Conservation (phyloP, 2,329 filamentous ascomycete species). For the Pseudogymnoascus sp. region DNA sequence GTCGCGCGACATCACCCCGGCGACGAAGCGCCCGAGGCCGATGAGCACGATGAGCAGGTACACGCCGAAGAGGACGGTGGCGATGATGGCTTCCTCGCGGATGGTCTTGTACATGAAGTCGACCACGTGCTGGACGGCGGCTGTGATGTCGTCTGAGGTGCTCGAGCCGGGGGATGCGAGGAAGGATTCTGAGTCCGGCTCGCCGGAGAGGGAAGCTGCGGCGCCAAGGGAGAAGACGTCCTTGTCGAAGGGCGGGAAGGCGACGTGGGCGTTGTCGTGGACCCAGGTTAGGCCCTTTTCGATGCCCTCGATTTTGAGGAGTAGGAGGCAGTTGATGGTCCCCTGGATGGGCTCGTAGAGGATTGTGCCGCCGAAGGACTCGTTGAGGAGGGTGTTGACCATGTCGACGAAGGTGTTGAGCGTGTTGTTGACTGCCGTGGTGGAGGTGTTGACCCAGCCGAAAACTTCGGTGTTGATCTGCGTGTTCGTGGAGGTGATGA, state of each 20-base stretch:
- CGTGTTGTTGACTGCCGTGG: constrained; percentile 73
- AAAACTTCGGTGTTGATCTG: constrained; percentile 80
- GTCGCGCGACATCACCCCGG: constrained; percentile 50
- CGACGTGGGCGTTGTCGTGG: constrained; percentile 73
- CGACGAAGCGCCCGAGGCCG: constrained; percentile 59
- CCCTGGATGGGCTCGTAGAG: constrained; percentile 70
- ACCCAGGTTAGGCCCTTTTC: constrained; percentile 92
- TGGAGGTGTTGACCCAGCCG: constrained; percentile 79
- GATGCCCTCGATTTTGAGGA: constrained; percentile 75
- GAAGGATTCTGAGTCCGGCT: constrained; percentile 57
- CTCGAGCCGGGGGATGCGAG: constrained; percentile 66
- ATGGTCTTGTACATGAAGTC: constrained; percentile 59
- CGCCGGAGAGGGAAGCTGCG: constrained; percentile 47
- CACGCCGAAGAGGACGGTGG: constrained; percentile 61
- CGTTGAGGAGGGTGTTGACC: constrained; percentile 65
- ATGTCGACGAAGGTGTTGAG: constrained; percentile 73
- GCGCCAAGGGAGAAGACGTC: constrained; percentile 80
- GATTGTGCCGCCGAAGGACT: constrained; percentile 72
- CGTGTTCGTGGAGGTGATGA: constrained; percentile 50
- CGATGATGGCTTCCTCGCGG: constrained; percentile 70
- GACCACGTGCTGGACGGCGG: constrained; percentile 63
- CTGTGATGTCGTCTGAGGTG: constrained; percentile 73
- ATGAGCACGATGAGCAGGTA: constrained; percentile 72
- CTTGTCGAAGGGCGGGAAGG: constrained; percentile 68
- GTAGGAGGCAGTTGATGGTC: constrained; percentile 78